These are phyloP conservation scores for Termitomyces sp. DNA, from an alignment of 768 basidiomycete genomes.

Conservation along the genomic window DNA sequence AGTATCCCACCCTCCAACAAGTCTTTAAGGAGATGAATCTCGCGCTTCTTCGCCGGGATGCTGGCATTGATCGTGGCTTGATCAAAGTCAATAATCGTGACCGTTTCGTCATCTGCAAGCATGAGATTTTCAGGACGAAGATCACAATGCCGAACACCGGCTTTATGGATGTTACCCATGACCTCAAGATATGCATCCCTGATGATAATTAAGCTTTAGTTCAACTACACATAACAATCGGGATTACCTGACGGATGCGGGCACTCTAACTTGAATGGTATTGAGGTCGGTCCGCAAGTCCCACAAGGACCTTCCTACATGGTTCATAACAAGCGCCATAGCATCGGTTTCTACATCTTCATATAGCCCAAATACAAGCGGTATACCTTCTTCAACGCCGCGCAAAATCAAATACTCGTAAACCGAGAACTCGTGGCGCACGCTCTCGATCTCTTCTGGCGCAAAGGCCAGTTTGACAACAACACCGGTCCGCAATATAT, in stretches of 20 bases:
- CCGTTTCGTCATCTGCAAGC: constrained; percentile 2
- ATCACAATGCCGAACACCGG: constrained; percentile 12
- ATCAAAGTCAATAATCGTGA: constrained; percentile 12
- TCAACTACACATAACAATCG: neutral
- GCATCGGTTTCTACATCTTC: constrained; percentile 10
- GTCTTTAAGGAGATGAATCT: neutral
- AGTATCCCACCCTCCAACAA: neutral
- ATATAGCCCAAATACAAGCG: constrained; percentile 9
- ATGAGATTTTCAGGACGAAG: constrained; percentile 9
- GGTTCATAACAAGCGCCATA: constrained; percentile 11
- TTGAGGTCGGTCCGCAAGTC: neutral
- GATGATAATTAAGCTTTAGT: neutral
- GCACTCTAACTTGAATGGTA: neutral
- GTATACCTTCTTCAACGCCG: constrained; percentile 9
- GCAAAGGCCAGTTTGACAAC: constrained; percentile 14
- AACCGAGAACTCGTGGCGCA: constrained; percentile 13
- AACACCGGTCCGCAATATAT: neutral
- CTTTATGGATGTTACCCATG: constrained; percentile 4
- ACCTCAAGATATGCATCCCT: constrained; percentile 6
- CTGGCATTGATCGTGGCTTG: neutral
- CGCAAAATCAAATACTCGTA: constrained; percentile 1
- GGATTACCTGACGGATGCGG: constrained; percentile 1
- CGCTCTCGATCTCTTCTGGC: constrained; percentile 2
- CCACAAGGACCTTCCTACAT: constrained; percentile 7
- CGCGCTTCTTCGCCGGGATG: neutral